Evolutionary conservation across 164 flowering plant species (phyloP), one percentile per base, ranked within the genome.

Genomic region (Nymphaea colorata): DNA sequence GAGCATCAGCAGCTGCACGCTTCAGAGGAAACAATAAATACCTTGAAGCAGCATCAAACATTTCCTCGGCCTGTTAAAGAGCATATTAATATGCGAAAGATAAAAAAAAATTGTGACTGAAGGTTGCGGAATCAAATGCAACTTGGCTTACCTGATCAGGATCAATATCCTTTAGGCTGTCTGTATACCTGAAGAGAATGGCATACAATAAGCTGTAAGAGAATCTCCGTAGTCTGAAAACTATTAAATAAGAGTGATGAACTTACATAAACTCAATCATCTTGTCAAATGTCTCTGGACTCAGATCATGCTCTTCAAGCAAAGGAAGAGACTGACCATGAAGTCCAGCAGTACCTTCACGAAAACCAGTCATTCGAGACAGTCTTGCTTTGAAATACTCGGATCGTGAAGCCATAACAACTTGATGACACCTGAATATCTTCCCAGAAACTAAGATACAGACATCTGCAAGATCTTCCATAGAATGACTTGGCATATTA

Each of bases 11-110:
- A 41, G 86, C 99, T 64, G 91, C 96, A 70, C 99, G 98, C 79
- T 92, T 95, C 44, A 95, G 88, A 66, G 99, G 96, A 79, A 95
- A 92, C 65, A 95, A 75, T 64, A 95, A 74, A 70, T 95, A 95
- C 81, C 99, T 85, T 68, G 99, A 95, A 71, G 99, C 94, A 73
- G 93, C 98, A 85, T 95, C 98, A 80, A 95, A 90, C 79, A 95
- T 84, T 76, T 90, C 98, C 74, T 85, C 98, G 41, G 91, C 98
- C 98, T 94, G 86, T 70, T 43, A 68, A 71, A 73, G 41, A 12
- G 67, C 63, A 6, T 18, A 65, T 44, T 0, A 65, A 25, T 65
- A 71, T 42, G 2, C 44, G 43, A 71, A 11, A 60, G 55, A 11
- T 17, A 61, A 41, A 44, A 45, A 45, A 10, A 45, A 45, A 45